Evolutionary conservation across 2,329 filamentous ascomycete genomes (phyloP), one percentile per base, ranked within the genome.

Genomic region (Uncinocarpus reesii): DNA sequence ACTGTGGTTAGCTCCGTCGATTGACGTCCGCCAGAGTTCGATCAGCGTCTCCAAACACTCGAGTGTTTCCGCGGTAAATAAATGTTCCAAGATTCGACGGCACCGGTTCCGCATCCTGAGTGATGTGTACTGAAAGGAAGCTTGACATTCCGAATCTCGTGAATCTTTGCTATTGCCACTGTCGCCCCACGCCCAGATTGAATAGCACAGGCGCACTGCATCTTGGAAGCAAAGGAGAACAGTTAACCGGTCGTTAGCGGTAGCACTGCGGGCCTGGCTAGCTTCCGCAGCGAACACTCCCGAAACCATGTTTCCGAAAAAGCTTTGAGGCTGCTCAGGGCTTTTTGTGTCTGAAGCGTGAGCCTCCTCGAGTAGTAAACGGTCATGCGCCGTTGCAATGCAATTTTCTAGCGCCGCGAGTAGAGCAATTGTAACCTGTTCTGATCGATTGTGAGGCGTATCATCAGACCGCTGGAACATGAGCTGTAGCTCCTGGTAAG

Each of bases 221-320:
- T 98, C 93, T 64, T 96, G 90, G 62, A 98, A 95, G 8, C 89
- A 93, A n/a, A 98, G 74, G 36, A 95, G 75, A 16, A 98, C 90
- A 0, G 92, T 96, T 18, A 98, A 74, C 38, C 90, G 80, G 58
- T 92, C 90, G 60, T 96, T 98, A 7, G 89, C 88, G n/a, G 86
- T 88, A 6, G 83, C 80, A 51, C 82, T 87, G 42, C 88, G 81
- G n/a, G 80, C 76, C 52, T 89, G 84, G 1, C 77, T 80, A 0
- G 78, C 73, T 51, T 95, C 88, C 0, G 84, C 79, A 31, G 86
- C 77, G 62, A 95, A 95, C 0, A 95, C 86, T 1, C 87, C 87
- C 0, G 88, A 92, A 1, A 94, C 86, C 79, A 95, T 94, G 57
- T 86, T 94, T 37, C 88, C 88, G 60, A 96, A 94, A 62, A 95